Percentiles rank a stretch among this genome's conserved stretches.
phyloP scores from a whole-genome alignment of 1,284 basidiomycete genomes.

The Cryptococcus sp. region DNA sequence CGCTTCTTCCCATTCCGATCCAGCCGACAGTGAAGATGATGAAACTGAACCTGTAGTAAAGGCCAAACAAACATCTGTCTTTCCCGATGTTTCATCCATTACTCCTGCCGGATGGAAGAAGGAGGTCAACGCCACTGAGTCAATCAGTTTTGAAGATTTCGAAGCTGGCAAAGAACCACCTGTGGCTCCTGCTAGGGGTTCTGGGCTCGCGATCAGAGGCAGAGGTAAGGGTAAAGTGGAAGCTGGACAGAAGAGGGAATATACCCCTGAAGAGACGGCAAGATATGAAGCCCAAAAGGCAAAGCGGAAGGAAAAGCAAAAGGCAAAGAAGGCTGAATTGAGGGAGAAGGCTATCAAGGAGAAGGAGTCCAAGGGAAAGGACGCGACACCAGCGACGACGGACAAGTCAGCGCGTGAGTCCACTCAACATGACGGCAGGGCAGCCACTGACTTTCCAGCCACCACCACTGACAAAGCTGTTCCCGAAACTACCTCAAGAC shows the following conservation, averaged over 20 bases:
- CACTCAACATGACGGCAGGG: neutral
- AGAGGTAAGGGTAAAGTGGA: conserved; percentile 1
- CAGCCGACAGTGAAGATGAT: neutral
- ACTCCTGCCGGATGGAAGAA: conserved; percentile 33
- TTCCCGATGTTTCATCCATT: conserved; percentile 22
- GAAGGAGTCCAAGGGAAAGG: conserved; percentile 10
- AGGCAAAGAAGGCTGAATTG: conserved; percentile 30
- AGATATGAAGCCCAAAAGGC: conserved; percentile 21
- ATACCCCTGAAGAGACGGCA: conserved; percentile 28
- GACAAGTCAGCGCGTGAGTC: neutral
- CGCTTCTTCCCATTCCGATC: neutral
- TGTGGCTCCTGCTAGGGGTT: conserved; percentile 1
- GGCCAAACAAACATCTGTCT: conserved; percentile 8
- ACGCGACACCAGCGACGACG: neutral
- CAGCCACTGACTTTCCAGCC: neutral
- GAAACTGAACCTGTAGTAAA: neutral
- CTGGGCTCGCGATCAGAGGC: conserved; percentile 2
- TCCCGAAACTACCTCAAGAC: neutral
- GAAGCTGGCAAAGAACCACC: conserved; percentile 7
- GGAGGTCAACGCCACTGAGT: conserved; percentile 3
- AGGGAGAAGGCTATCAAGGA: conserved; percentile 24
- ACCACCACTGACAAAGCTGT: neutral
- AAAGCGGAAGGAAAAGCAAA: conserved; percentile 28
- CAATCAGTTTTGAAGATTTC: conserved; percentile 28
- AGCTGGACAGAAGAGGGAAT: conserved; percentile 12